These are phyloP conservation scores for Talaromyces rugulosus DNA, from an alignment of 2,329 filamentous ascomycete genomes.

Conservation along the genomic window DNA sequence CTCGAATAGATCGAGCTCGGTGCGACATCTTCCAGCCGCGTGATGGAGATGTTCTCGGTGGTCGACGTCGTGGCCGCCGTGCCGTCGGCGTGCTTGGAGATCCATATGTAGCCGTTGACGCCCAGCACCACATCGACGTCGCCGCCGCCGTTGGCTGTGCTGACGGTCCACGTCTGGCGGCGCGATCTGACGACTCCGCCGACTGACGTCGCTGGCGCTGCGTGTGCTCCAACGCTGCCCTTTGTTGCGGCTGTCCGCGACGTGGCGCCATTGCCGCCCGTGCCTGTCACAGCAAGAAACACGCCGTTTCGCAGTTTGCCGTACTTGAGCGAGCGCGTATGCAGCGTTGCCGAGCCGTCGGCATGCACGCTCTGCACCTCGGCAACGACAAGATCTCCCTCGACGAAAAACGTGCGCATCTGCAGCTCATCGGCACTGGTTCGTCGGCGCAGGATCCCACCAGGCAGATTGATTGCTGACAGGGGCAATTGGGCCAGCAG, in stretches of 20 bases:
- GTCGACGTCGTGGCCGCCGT: conserved; percentile 37
- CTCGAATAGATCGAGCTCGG: conserved; percentile 86
- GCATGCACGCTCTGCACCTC: conserved; percentile 88
- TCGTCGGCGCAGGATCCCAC: conserved; percentile 82
- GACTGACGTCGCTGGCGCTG: conserved; percentile 67
- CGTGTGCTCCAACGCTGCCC: conserved; percentile 23
- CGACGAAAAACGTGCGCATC: conserved; percentile 93
- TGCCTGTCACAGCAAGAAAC: conserved; percentile 76
- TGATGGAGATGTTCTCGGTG: conserved; percentile 61
- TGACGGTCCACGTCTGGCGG: conserved; percentile 80
- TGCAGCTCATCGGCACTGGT: conserved; percentile 96
- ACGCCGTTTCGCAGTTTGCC: conserved; percentile 92
- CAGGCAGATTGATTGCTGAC: conserved; percentile 87
- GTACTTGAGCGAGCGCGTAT: conserved; percentile 88
- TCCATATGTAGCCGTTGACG: conserved; percentile 97
- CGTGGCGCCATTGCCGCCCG: conserved; percentile 62
- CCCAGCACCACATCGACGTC: conserved; percentile 83
- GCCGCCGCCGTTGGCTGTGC: conserved; percentile 41
- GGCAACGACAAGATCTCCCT: conserved; percentile 88
- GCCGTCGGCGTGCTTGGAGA: conserved; percentile 73
- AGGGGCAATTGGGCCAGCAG: conserved; percentile 82
- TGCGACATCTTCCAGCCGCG: conserved; percentile 80
- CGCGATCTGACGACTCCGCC: conserved; percentile 77
- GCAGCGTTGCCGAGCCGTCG: conserved; percentile 80
- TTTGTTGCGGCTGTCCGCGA: conserved; percentile 24